Base-by-base conservation (phyloP, 2,329 filamentous ascomycete genomes). In the Talaromyces sp. region DNA sequence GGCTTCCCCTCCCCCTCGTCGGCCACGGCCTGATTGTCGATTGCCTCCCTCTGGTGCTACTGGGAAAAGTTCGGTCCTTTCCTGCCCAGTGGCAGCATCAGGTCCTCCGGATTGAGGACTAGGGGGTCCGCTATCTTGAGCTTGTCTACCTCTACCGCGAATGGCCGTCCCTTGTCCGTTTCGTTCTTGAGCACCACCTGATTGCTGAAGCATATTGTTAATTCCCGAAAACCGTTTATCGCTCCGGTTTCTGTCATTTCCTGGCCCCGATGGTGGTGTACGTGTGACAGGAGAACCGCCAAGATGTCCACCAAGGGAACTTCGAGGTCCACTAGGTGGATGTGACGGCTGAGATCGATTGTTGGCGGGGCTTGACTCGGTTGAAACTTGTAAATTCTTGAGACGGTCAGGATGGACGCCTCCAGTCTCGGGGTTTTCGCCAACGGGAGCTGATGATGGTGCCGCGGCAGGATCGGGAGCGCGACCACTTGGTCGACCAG, bases 341-440 rank as follows among this genome's bases (percentile, higher is more conserved):
- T 73, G 66, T 25, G 70, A 39, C 8, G 58, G 50, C 31, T 61
- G 63, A 54, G 71, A 63, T 56, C 70, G 67, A 23, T 71, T 68
- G 57, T 61, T 67, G n/a, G 57, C 66, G 57, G 67, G 67, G n/a
- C 50, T 42, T 39, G 67, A 65, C 28, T 68, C 67, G 2, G 67
- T 65, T 5, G 69, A 57, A 21, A 69, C 67, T 64, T 76, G 75
- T 37, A 80, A 75, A 40, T 78, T 76, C 44, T 77, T 79, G 52
- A 84, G 71, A 40, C 83, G 79, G 67, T 84, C 83, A 11, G 83
- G 83, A 68, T 85, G 83, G 52, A 86, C 79, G 35, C 82, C 81
- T 23, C 75, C 72, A 16, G 75, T 71, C 39, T 80, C 77, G 46
- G 72, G 66, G 35, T 66, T 69, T 9, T 73, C 73, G 11, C 70